These are phyloP conservation scores for Monilinia aucupariae DNA, from an alignment of 2,329 filamentous ascomycete species.

Conservation along the genomic window DNA sequence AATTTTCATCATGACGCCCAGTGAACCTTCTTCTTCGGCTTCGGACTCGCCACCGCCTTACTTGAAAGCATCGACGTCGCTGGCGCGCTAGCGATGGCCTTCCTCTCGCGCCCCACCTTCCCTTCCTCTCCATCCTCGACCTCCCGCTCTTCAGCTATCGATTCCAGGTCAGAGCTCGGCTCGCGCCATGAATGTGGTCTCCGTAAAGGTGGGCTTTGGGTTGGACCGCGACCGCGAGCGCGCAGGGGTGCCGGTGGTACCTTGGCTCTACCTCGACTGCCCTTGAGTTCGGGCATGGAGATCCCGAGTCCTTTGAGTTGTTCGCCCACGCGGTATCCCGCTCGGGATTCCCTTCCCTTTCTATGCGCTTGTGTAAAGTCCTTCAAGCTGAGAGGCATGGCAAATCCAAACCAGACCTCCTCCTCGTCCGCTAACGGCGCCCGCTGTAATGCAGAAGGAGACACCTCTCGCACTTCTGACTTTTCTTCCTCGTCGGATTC, in stretches of 20 bases:
- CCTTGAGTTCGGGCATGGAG: constrained; percentile 21
- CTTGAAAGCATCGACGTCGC: constrained; percentile 16
- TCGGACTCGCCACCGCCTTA: constrained; percentile 20
- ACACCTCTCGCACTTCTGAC: constrained; percentile 31
- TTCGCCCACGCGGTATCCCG: constrained; percentile 18
- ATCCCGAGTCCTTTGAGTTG: constrained; percentile 30
- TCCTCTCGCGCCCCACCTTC: background rate
- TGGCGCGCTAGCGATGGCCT: constrained; percentile 23
- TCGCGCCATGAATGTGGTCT: constrained; percentile 32
- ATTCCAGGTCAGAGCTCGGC: constrained; percentile 33
- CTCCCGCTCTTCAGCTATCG: constrained; percentile 33
- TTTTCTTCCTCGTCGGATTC: constrained; percentile 27
- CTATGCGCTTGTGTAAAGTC: constrained; percentile 27
- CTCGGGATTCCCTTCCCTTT: constrained; percentile 24
- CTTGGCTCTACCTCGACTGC: constrained; percentile 28
- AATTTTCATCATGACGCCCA: constrained; percentile 22
- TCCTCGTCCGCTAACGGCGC: constrained; percentile 21
- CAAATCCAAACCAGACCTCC: constrained; percentile 24
- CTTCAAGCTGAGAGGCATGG: constrained; percentile 30
- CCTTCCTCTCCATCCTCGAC: constrained; percentile 22
- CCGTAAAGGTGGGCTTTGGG: constrained; percentile 26
- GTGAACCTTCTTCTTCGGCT: constrained; percentile 34
- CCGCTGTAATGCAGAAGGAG: constrained; percentile 31
- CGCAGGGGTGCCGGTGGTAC: constrained; percentile 21
- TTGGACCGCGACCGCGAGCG: constrained; percentile 27